phyloP scores from a whole-genome alignment of 495 filamentous ascomycete species.

The Penicillium alfredii region DNA sequence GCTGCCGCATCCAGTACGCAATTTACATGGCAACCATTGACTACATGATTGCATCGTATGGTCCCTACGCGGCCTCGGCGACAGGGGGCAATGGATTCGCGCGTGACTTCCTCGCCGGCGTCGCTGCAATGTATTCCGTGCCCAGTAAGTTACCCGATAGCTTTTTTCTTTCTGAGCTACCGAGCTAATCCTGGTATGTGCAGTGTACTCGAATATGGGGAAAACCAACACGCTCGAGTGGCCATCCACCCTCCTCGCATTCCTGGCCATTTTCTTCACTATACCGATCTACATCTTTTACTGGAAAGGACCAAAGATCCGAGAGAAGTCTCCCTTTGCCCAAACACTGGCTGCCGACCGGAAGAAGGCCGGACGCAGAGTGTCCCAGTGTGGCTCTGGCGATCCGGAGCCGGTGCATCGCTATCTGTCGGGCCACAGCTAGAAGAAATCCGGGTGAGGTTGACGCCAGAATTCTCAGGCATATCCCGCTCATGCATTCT shows the following conservation, averaged over 20 bases:
- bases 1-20: constrained; percentile 34
- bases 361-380: constrained; percentile 19
- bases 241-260: constrained; percentile 37
- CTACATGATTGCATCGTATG: constrained; percentile 78
- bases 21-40: constrained; percentile 81
- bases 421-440: constrained; percentile 17
- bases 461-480: not conserved
- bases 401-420: constrained; percentile 25
- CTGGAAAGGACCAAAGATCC: constrained; percentile 39
- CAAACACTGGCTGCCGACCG: constrained; percentile 23
- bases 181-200: not conserved
- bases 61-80: constrained; percentile 70
- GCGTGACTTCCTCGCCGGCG: constrained; percentile 42
- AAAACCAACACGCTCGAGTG: constrained; percentile 30
- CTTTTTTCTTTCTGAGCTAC: not conserved
- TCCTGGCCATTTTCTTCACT: constrained; percentile 40
- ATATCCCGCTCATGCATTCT: not conserved
- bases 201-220: constrained; percentile 33
- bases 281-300: constrained; percentile 47
- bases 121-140: constrained; percentile 44
- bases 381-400: constrained; percentile 27
- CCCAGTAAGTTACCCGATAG: constrained; percentile 26
- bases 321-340: constrained; percentile 43
- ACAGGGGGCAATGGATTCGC: constrained; percentile 64
- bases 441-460: no score